A percentile compares a stretch with the other conserved stretches of the same genome.
phyloP scores from a whole-genome alignment of 2,329 filamentous ascomycete genomes.

The Huntiella abstrusa region DNA sequence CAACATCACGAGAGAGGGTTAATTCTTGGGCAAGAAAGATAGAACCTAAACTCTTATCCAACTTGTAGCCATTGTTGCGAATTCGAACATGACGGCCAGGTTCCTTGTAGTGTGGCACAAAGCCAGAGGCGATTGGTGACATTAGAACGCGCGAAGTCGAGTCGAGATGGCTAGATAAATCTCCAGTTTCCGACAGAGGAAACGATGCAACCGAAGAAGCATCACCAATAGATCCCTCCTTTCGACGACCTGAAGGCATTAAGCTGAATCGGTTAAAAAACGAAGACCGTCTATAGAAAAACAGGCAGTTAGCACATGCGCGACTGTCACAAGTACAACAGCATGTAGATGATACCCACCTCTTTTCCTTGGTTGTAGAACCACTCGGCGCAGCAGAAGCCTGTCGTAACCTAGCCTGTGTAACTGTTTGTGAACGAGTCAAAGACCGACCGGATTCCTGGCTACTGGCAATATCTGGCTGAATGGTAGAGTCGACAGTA shows the following conservation, averaged over 20 bases:
- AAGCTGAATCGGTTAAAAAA: conserved; percentile 72
- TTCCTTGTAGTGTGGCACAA: conserved; percentile 70
- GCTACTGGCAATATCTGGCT: neutral
- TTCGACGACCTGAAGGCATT: conserved; percentile 19
- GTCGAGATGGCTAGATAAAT: conserved; percentile 55
- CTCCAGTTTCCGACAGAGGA: conserved; percentile 30
- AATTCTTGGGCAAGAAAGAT: conserved; percentile 87
- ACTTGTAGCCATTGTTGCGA: conserved; percentile 54
- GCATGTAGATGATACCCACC: conserved; percentile 26
- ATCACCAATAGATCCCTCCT: conserved; percentile 21
- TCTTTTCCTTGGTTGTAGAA: conserved; percentile 37
- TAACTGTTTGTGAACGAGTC: conserved; percentile 1
- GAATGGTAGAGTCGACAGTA: neutral
- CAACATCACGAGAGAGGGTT: conserved; percentile 20
- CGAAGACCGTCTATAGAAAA: conserved; percentile 55
- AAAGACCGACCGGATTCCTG: neutral
- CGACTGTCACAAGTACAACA: neutral
- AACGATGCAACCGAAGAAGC: neutral
- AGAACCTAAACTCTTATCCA: conserved; percentile 60
- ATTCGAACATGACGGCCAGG: conserved; percentile 85
- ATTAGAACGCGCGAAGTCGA: conserved; percentile 41
- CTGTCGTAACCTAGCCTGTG: neutral
- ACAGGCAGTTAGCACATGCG: neutral
- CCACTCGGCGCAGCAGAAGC: neutral
- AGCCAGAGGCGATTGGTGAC: conserved; percentile 43